Base-by-base conservation (phyloP, 1,139 yeast genomes). In the Nakaseomyces bracarensis region DNA sequence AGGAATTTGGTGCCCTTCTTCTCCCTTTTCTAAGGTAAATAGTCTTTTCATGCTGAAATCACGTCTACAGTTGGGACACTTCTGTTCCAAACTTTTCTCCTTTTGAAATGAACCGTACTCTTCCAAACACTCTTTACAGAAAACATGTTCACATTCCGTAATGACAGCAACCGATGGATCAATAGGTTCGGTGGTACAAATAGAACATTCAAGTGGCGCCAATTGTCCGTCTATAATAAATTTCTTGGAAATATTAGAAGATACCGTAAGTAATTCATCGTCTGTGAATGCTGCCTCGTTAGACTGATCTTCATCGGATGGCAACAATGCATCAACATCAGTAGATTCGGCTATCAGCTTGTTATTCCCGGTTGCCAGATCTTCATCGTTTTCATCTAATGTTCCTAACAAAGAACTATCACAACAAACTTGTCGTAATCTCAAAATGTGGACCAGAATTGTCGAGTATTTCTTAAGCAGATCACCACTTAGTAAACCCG, bases 351-450 rank as follows among this genome's bases (percentile, higher is more conserved):
- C 61, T 38, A 64, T 60, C 68, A 23, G 60, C 58, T 40, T 65
- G 60, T 66, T 45, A 40, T 29, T 13, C 37, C 53, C 48, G 14
- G 44, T 43, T 2, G 48, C 38, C 34, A 74, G 65, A 42, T 66
- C 70, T 30, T 65, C 71, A 46, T 61, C 70, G 49, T 54, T 57
- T 36, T 55, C 60, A 43, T 58, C 61, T 16, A 39, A 44, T n/a
- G 55, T 42, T 20, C 62, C 75, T 2, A 83, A 73, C 44, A 85
- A 65, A 43, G 75, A 75, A 4, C 82, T 74, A 58, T 91, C 96
- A 57, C 96, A 86, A 58, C 97, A 91, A 0, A 83, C 76, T 59
- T 91, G 97, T 43, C 97, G 70, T 36, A 91, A 68, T 43, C 97
- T 70, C 48, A 89, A 63, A 46, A 91, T 82, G 56, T 85, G 94